phyloP scores from a whole-genome alignment of 2,329 filamentous ascomycete genomes.

The Aspergillus arachidicola region DNA sequence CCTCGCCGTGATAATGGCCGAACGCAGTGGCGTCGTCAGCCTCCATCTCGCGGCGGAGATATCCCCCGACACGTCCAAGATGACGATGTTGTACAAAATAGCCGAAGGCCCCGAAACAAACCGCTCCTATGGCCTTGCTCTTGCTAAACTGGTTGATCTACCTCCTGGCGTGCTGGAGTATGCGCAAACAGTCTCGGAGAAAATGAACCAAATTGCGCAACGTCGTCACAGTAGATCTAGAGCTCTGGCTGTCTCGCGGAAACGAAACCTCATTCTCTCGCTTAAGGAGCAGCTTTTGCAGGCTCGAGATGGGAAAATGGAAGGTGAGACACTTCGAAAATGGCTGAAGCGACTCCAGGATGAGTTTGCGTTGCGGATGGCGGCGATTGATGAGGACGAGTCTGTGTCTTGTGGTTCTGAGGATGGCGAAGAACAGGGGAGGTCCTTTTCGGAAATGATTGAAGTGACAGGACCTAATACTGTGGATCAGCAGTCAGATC shows the following conservation, averaged over 20 bases:
- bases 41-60: conserved; percentile 77
- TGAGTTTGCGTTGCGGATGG: conserved; percentile 75
- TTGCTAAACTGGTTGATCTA: conserved; percentile 75
- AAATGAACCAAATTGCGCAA: conserved; percentile 61
- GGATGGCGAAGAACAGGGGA: neutral
- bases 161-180: conserved; percentile 67
- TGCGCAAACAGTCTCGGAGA: conserved; percentile 67
- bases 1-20: conserved; percentile 72
- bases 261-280: conserved; percentile 72
- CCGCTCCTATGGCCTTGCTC: conserved; percentile 78
- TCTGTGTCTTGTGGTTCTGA: conserved; percentile 16
- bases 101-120: conserved; percentile 70
- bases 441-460: neutral
- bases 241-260: conserved; percentile 61
- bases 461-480: neutral
- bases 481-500: neutral
- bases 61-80: conserved; percentile 58
- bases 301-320: conserved; percentile 65
- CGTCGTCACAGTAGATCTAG: conserved; percentile 62
- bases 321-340: conserved; percentile 61
- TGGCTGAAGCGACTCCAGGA: conserved; percentile 71
- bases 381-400: conserved; percentile 57
- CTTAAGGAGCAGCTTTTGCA: conserved; percentile 73
- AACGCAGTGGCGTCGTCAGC: conserved; percentile 78
- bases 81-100: conserved; percentile 89